These are phyloP conservation scores for Fusarium sp. DNA, from an alignment of 2,329 filamentous ascomycete genomes.

Conservation along the genomic window DNA sequence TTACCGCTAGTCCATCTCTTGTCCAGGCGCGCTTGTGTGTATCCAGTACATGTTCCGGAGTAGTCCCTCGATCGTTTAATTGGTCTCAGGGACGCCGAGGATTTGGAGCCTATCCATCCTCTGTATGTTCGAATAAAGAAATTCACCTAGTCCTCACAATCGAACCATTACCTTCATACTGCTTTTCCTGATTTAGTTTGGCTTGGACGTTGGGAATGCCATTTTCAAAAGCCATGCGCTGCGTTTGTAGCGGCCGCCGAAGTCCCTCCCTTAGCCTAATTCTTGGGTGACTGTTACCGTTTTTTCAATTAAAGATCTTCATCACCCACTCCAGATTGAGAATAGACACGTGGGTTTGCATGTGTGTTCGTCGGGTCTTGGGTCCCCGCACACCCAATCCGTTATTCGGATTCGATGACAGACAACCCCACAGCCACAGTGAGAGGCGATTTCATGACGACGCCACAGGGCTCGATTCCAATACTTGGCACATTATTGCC, in stretches of 20 bases:
- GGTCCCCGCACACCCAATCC: slow-evolving; percentile 11
- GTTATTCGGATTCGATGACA: slow-evolving; percentile 1
- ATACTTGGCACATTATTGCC: background rate
- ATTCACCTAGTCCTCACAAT: slow-evolving; percentile 38
- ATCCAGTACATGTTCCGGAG: slow-evolving; percentile 11
- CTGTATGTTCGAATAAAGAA: slow-evolving; percentile 19
- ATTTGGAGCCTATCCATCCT: slow-evolving; percentile 16
- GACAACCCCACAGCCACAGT: slow-evolving; percentile 33
- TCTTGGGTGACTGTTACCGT: slow-evolving; percentile 22
- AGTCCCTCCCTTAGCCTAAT: slow-evolving; percentile 23
- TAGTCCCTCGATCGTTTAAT: slow-evolving; percentile 20
- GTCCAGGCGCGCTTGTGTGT: background rate
- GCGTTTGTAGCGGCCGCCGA: slow-evolving; percentile 40
- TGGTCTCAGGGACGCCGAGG: slow-evolving; percentile 16
- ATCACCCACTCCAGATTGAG: slow-evolving; percentile 30
- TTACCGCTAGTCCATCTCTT: background rate
- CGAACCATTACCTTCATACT: slow-evolving; percentile 40
- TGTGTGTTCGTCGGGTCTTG: slow-evolving; percentile 18
- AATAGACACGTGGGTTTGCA: slow-evolving; percentile 36
- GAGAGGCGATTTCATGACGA: slow-evolving; percentile 27
- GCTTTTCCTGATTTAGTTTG: slow-evolving; percentile 42
- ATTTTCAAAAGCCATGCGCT: slow-evolving; percentile 36
- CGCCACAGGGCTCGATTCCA: slow-evolving; percentile 35
- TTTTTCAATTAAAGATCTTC: slow-evolving; percentile 36
- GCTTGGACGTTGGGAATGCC: slow-evolving; percentile 36